Conservation (phyloP, 768 basidiomycete species). For the Lentinula guzmanii region DNA sequence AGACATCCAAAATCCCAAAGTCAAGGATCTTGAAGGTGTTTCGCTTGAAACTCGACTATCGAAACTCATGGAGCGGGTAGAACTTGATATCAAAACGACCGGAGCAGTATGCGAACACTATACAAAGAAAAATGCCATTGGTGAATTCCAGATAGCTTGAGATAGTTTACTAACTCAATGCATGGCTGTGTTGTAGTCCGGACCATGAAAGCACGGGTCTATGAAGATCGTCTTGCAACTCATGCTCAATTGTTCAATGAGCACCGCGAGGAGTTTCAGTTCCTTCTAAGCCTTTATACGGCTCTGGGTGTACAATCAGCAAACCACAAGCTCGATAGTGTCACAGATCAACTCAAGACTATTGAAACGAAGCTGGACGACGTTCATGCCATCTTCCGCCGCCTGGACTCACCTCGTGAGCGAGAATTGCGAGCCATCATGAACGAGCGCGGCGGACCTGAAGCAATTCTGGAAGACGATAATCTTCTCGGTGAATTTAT, state of each 20-base stretch:
- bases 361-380: conserved; percentile 25
- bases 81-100: conserved; percentile 34
- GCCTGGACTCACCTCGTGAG: conserved; percentile 33
- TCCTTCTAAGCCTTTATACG: conserved; percentile 31
- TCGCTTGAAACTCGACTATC: conserved; percentile 24
- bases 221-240: conserved; percentile 30
- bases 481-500: conserved; percentile 25
- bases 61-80: conserved; percentile 22
- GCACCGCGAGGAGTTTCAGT: conserved; percentile 26
- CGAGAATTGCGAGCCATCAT: conserved; percentile 31
- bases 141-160: conserved; percentile 15
- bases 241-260: conserved; percentile 26
- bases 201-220: conserved; percentile 27
- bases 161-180: neutral
- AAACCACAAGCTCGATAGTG: conserved; percentile 22
- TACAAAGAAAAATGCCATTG: conserved; percentile 34
- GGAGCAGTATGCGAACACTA: conserved; percentile 42
- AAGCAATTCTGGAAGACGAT: conserved; percentile 26
- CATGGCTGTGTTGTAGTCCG: conserved; percentile 19
- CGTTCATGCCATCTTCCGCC: conserved; percentile 22
- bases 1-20: conserved; percentile 17
- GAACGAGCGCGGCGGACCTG: conserved; percentile 26
- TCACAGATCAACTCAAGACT: conserved; percentile 11
- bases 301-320: conserved; percentile 28
- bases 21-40: conserved; percentile 24